Conservation (phyloP, 176 grass and related monocot species). For the Eragrostis curvula region DNA sequence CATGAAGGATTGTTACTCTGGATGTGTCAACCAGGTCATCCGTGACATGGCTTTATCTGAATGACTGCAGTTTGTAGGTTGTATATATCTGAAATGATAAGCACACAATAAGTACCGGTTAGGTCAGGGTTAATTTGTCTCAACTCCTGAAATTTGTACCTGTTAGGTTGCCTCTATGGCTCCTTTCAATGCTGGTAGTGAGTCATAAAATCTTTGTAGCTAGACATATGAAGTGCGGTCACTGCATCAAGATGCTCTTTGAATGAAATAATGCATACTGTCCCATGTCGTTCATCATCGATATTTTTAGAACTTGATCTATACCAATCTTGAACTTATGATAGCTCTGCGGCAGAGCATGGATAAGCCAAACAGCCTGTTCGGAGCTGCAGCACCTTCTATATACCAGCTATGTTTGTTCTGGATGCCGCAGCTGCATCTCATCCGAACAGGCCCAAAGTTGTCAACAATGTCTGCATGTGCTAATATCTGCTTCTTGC, state of each 20-base stretch:
- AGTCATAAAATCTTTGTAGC: no score
- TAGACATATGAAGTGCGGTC: background rate
- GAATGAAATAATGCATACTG: background rate
- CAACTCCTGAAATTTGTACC: background rate
- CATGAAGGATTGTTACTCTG: slow-evolving; percentile 2
- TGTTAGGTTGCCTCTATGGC: background rate
- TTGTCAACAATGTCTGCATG: background rate
- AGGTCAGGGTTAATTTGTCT: background rate
- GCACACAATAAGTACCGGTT: background rate
- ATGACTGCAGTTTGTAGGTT: background rate
- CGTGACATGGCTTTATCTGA: background rate
- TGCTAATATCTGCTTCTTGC: background rate
- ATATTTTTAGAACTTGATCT: background rate
- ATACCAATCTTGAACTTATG: slow-evolving; percentile 16
- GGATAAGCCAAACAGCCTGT: no score
- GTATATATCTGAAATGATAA: background rate
- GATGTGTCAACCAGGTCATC: background rate
- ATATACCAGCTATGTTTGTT: no score
- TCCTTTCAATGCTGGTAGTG: background rate
- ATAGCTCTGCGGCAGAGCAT: background rate
- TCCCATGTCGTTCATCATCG: background rate
- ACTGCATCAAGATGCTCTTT: background rate
- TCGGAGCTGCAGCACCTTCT: no score
- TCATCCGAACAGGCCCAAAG: background rate
- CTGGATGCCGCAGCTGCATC: no score